These are phyloP conservation scores for Trichomonas tenax DNA, from an alignment of 208 protist genomes.

Conservation along the genomic window DNA sequence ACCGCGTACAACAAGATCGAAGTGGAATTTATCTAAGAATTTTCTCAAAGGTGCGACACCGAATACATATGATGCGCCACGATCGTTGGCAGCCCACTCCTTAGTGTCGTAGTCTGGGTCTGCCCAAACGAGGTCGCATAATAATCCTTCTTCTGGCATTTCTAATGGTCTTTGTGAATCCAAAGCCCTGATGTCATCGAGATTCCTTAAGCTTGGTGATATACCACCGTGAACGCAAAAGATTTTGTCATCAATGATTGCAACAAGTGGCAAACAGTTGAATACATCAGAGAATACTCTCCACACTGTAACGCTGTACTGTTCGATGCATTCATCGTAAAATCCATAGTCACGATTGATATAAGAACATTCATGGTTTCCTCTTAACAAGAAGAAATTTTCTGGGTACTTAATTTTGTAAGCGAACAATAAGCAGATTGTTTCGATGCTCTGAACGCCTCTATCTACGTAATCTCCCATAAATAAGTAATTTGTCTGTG, in stretches of 20 bases:
- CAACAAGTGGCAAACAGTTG: neutral
- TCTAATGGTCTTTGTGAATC: neutral
- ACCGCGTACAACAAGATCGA: slow-evolving; percentile 94
- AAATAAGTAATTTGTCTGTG: neutral
- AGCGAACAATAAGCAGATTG: neutral
- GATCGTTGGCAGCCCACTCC: slow-evolving; percentile 88
- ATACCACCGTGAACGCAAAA: neutral
- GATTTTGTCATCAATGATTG: neutral
- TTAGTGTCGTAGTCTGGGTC: slow-evolving; percentile 76
- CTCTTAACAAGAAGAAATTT: neutral
- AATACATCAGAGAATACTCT: neutral
- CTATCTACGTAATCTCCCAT: neutral
- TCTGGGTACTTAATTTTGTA: slow-evolving; percentile 1
- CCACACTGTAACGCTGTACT: neutral
- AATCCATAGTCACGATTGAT: neutral
- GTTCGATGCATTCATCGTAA: neutral
- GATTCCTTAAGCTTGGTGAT: neutral
- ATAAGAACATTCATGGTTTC: neutral
- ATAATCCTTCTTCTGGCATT: slow-evolving; percentile 55
- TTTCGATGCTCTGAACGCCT: neutral
- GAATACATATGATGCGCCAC: slow-evolving; percentile 93
- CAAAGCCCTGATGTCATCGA: neutral
- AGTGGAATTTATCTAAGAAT: slow-evolving; percentile 92
- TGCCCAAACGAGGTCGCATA: slow-evolving; percentile 97
- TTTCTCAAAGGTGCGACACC: slow-evolving; percentile 83